A percentile compares a stretch with the other conserved stretches of the same genome.
Conservation (phyloP, 2,329 filamentous ascomycete genomes). For the Colletotrichum godetiae region DNA sequence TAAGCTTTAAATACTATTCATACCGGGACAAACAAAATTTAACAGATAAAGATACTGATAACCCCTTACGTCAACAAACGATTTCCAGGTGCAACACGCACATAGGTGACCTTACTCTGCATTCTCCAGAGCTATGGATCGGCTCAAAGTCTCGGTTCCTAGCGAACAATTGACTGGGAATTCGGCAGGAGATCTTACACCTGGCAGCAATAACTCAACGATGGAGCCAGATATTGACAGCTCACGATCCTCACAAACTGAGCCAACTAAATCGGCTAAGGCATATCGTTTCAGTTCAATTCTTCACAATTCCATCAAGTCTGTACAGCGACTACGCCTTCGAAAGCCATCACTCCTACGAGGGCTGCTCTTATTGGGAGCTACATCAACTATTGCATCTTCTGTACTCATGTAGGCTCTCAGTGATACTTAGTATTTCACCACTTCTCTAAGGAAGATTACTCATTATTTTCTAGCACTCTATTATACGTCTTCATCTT, state of each 20-base stretch:
- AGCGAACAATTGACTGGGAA: background rate
- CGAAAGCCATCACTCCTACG: background rate
- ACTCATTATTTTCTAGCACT: background rate
- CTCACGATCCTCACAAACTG: background rate
- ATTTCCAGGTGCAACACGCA: background rate
- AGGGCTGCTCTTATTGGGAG: background rate
- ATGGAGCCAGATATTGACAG: background rate
- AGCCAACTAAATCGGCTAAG: background rate
- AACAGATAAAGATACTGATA: background rate
- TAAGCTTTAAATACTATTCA: background rate
- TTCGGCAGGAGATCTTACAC: background rate
- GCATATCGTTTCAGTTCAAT: background rate
- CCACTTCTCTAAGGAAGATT: background rate
- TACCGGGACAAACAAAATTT: background rate
- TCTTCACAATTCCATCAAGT: background rate
- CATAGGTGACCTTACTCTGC: background rate
- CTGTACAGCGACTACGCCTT: background rate
- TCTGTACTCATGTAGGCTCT: background rate
- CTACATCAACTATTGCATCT: background rate
- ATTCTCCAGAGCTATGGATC: background rate
- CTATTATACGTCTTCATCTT: slow-evolving; percentile 1
- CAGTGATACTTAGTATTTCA: background rate
- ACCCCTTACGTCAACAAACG: background rate
- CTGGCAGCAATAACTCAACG: background rate
- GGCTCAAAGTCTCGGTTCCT: background rate